Evolutionary conservation across 768 basidiomycete genomes (phyloP).

Genomic region (Cyathus striatus): DNA sequence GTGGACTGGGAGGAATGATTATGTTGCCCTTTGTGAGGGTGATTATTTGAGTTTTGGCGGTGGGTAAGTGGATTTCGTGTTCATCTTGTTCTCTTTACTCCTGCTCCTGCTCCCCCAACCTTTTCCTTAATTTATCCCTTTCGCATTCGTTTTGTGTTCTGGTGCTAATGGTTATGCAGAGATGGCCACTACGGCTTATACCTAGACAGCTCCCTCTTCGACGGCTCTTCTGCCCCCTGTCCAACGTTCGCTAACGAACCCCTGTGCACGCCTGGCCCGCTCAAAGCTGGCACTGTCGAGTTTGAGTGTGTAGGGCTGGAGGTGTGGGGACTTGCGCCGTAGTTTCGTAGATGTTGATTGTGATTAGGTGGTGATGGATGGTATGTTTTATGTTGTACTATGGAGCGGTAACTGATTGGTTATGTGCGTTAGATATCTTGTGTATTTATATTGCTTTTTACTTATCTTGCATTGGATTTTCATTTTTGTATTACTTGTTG

Average conservation of each 20-base stretch:
- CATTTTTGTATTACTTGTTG: too few relatives aligned
- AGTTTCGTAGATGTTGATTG: too few relatives aligned
- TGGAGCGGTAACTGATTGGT: too few relatives aligned
- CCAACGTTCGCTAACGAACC: conserved; percentile 87
- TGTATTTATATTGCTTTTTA: too few relatives aligned
- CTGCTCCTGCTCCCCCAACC: too few relatives aligned
- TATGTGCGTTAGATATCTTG: too few relatives aligned
- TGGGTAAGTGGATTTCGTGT: conserved; percentile 52
- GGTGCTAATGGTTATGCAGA: conserved; percentile 27
- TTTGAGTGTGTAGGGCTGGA: conserved; percentile 93
- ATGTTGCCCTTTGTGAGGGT: conserved; percentile 81
- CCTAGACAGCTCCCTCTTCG: conserved; percentile 74
- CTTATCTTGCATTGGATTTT: too few relatives aligned
- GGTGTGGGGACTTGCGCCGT: conserved; percentile 76
- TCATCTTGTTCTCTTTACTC: conserved; percentile 1
- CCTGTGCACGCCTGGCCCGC: conserved; percentile 51
- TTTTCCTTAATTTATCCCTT: too few relatives aligned
- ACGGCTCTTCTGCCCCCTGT: conserved; percentile 81
- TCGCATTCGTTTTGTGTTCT: not conserved
- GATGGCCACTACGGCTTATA: conserved; percentile 89
- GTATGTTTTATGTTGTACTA: too few relatives aligned
- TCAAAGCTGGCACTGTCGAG: conserved; percentile 42
- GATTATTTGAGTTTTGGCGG: conserved; percentile 87
- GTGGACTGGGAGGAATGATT: conserved; percentile 88
- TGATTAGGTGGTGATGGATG: too few relatives aligned